phyloP scores from a whole-genome alignment of 83 land plant genomes.

The Picea abies region DNA sequence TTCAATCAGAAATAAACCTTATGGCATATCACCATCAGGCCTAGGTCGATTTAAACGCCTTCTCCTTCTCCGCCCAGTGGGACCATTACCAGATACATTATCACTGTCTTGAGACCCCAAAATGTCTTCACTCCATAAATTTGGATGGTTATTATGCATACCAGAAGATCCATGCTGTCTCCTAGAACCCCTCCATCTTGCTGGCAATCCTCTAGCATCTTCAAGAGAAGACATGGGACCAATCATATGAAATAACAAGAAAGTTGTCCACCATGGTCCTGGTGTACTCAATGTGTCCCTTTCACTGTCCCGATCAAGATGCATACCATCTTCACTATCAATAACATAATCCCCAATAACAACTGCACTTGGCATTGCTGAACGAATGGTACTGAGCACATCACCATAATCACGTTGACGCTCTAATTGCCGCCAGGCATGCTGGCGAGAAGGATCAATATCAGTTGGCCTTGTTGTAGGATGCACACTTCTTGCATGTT shows the following conservation, averaged over 20 bases:
- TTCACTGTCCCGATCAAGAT: constrained; percentile 30
- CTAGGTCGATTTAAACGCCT: constrained; percentile 7
- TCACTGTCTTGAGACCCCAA: constrained; percentile 29
- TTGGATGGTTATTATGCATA: constrained; percentile 30
- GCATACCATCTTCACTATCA: constrained; percentile 52
- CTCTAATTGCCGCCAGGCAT: constrained; percentile 77
- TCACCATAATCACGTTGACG: constrained; percentile 69
- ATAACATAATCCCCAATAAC: constrained; percentile 86
- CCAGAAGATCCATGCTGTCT: constrained; percentile 34
- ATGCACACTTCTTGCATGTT: constrained; percentile 77
- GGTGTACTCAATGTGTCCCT: constrained; percentile 24
- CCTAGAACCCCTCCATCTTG: constrained; percentile 37
- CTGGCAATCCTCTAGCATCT: constrained; percentile 27
- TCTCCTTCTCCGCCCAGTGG: constrained; percentile 7
- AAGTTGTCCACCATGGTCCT: constrained; percentile 50
- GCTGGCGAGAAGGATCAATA: constrained; percentile 73
- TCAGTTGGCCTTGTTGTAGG: constrained; percentile 67
- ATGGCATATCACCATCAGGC: constrained; percentile 15
- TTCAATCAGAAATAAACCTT: background rate
- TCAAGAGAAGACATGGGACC: constrained; percentile 31
- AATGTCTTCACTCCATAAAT: constrained; percentile 55
- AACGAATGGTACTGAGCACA: constrained; percentile 70
- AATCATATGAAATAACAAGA: constrained; percentile 69
- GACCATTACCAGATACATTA: background rate
- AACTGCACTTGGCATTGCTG: constrained; percentile 87